A percentile compares a stretch with the other conserved stretches of the same genome.
These are phyloP conservation scores for Dendrobium nobile DNA, from an alignment of 106 monocot genomes.

Conservation along the genomic window DNA sequence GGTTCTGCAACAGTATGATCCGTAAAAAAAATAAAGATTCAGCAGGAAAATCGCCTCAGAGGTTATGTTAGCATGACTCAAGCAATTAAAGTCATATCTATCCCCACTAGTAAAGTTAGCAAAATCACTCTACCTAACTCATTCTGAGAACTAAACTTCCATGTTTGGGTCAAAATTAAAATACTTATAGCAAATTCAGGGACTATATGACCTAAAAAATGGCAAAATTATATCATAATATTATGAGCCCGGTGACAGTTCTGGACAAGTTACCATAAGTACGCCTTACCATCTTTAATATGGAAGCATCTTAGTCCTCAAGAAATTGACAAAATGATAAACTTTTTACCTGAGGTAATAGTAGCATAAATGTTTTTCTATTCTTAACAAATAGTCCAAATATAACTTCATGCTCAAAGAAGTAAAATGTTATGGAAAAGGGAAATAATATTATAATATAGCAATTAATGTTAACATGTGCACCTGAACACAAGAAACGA, in stretches of 20 bases:
- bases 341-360: background rate
- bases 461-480: background rate
- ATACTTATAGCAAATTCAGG: background rate
- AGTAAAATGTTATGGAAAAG: background rate
- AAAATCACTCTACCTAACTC: background rate
- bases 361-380: background rate
- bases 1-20: background rate
- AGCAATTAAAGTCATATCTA: background rate
- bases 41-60: background rate
- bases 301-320: background rate
- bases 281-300: background rate
- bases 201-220: background rate
- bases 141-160: background rate
- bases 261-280: background rate
- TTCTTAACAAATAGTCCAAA: background rate
- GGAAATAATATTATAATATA: background rate
- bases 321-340: background rate
- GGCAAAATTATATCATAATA: background rate
- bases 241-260: background rate
- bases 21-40: background rate
- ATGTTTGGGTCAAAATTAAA: background rate
- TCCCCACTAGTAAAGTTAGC: background rate
- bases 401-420: background rate
- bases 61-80: background rate
- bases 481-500: background rate